Conservation (phyloP, 2,329 filamentous ascomycete species). For the Aspergillus luchuensis region DNA sequence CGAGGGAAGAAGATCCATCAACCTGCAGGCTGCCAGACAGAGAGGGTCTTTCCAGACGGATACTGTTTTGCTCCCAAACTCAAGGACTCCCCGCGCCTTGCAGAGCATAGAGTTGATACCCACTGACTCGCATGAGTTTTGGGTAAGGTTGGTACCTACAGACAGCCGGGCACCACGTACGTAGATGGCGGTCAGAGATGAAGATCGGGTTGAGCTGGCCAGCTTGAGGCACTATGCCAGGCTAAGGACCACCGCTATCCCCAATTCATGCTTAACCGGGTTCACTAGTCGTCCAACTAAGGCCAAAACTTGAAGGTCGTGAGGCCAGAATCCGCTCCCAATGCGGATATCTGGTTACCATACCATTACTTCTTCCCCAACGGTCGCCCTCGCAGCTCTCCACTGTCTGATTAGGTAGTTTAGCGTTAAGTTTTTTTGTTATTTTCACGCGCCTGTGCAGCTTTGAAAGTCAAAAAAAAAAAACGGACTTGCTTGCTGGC, state of each 20-base stretch:
- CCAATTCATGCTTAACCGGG: conserved; percentile 2
- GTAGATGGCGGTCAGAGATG: conserved; percentile 19
- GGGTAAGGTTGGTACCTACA: conserved; percentile 1
- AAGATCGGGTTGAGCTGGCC: conserved; percentile 14
- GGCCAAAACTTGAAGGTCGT: not conserved
- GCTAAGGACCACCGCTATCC: conserved; percentile 5
- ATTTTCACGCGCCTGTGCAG: not conserved
- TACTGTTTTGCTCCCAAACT: no score
- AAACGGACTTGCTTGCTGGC: conserved; percentile 7
- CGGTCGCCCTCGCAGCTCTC: conserved; percentile 11
- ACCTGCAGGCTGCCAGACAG: not conserved
- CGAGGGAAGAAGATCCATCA: not conserved
- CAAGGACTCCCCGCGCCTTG: not conserved
- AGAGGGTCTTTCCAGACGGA: no score
- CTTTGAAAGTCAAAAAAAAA: not conserved
- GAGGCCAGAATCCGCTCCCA: not conserved
- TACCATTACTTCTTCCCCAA: conserved; percentile 21
- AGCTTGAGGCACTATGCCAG: not conserved
- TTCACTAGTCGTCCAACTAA: not conserved
- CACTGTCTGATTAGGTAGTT: conserved; percentile 17
- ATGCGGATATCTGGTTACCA: conserved; percentile 12
- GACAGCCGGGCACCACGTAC: not conserved
- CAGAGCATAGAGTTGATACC: not conserved
- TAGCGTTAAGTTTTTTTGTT: not conserved
- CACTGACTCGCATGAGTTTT: not conserved